These are phyloP conservation scores for Termitomyces sp. DNA, from an alignment of 768 basidiomycete species.

Conservation along the genomic window DNA sequence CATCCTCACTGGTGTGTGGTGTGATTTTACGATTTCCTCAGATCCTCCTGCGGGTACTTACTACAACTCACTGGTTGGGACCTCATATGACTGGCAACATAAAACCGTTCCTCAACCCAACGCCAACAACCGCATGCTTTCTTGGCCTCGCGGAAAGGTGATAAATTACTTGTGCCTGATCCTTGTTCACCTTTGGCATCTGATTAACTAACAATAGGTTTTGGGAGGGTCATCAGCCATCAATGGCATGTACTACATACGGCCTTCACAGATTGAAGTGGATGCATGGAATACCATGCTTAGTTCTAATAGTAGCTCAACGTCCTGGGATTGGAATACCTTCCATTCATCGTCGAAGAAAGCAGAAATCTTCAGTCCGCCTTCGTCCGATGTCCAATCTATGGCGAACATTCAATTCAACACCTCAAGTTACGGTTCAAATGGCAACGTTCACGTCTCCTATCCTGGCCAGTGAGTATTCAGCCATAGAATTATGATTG, in stretches of 20 bases:
- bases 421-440: slow-evolving; percentile 40
- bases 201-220: slow-evolving; percentile 29
- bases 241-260: slow-evolving; percentile 67
- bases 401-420: slow-evolving; percentile 40
- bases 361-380: slow-evolving; percentile 51
- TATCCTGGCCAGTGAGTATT: slow-evolving; percentile 22
- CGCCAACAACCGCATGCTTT: slow-evolving; percentile 37
- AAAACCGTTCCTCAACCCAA: slow-evolving; percentile 44
- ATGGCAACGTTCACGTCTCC: slow-evolving; percentile 36
- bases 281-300: slow-evolving; percentile 40
- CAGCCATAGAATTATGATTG: slow-evolving; percentile 30
- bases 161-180: not conserved
- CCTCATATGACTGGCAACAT: slow-evolving; percentile 56
- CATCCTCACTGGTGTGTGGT: not conserved
- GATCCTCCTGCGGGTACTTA: slow-evolving; percentile 53
- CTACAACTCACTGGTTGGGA: slow-evolving; percentile 43
- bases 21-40: slow-evolving; percentile 14
- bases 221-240: slow-evolving; percentile 68
- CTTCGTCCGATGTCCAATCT: slow-evolving; percentile 32
- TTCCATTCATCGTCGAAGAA: slow-evolving; percentile 41
- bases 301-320: slow-evolving; percentile 26
- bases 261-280: slow-evolving; percentile 46
- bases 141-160: slow-evolving; percentile 65
- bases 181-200: not conserved
- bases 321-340: slow-evolving; percentile 41